Percentiles rank a stretch among this genome's conserved stretches.
phyloP scores from a whole-genome alignment of 768 basidiomycete genomes.

The Auricularia auricula-judae region DNA sequence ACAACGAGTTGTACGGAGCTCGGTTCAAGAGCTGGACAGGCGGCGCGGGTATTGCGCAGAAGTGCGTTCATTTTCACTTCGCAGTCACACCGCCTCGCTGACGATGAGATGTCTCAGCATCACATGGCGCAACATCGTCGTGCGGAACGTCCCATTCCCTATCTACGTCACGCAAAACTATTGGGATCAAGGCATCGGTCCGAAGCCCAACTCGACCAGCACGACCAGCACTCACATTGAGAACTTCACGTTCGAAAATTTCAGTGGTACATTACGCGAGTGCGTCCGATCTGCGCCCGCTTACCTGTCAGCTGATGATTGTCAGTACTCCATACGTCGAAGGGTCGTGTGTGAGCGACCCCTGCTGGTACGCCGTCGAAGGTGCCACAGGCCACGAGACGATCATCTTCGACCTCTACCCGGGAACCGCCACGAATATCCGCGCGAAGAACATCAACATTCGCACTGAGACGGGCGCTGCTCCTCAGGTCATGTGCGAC shows the following conservation, averaged over 20 bases:
- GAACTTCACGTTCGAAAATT: slow-evolving; percentile 45
- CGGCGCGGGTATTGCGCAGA: slow-evolving; percentile 44
- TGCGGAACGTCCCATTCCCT: slow-evolving; percentile 46
- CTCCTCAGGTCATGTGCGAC: slow-evolving; percentile 45
- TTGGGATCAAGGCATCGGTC: slow-evolving; percentile 46
- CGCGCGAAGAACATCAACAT: slow-evolving; percentile 36
- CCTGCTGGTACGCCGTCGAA: slow-evolving; percentile 48
- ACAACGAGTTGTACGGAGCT: slow-evolving; percentile 43
- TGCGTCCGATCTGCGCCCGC: slow-evolving; percentile 7
- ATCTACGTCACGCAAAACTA: slow-evolving; percentile 59
- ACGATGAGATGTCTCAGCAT: slow-evolving; percentile 22
- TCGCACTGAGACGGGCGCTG: slow-evolving; percentile 31
- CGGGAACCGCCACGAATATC: slow-evolving; percentile 41
- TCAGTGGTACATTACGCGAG: slow-evolving; percentile 42
- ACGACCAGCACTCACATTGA: slow-evolving; percentile 44
- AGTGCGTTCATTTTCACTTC: slow-evolving; percentile 23
- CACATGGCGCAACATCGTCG: slow-evolving; percentile 47
- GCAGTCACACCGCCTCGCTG: neutral
- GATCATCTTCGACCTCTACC: slow-evolving; percentile 46
- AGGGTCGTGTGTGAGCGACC: slow-evolving; percentile 47
- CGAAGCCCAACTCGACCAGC: slow-evolving; percentile 31
- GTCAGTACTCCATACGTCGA: slow-evolving; percentile 37
- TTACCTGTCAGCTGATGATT: neutral
- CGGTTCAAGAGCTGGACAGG: slow-evolving; percentile 62
- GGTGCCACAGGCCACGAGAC: slow-evolving; percentile 50